Base-by-base conservation (phyloP, 2,329 filamentous ascomycete species). In the Colletotrichum sidae region DNA sequence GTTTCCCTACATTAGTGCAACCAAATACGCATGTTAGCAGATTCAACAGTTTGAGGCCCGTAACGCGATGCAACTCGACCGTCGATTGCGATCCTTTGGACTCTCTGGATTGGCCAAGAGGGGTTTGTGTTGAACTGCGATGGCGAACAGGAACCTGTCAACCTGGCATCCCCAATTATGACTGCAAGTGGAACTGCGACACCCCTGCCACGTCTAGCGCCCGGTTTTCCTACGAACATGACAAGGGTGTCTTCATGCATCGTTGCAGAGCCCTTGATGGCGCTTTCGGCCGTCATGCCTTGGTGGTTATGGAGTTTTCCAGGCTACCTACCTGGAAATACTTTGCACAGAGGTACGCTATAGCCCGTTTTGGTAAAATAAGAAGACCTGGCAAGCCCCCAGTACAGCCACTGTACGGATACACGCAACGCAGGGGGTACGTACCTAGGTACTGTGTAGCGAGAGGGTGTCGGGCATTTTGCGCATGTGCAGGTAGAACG, bases 121-220 rank as follows among this genome's bases (percentile, higher is more conserved):
- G 25, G 25, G 25, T 5, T 25, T 25, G 4, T 25, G 25, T 25
- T 25, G 25, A 25, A 25, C 25, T 25, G 25, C 25, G 25, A 25
- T 25, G 3, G 25, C 25, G 25, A 25, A 25, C 25, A 25, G 25
- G 25, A 5, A 25, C 25, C 25, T 25, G 25, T 25, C 25, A 25
- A 25, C 25, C 25, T 25, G 25, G 25, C 25, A 25, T 25, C 25
- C 25, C 25, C 25, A 25, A 25, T 25, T 5, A 5, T 25, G 25
- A 35, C 35, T 51, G 33, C 9, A 9, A 37, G n/a, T 54, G 57
- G 45, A 61, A 15, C 55, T 38, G 46, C 38, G 58, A 61, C 50
- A 50, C 51, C 45, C 56, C 39, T 52, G 57, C 51, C 51, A 60
- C 34, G n/a, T 38, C 41, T 61, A 53, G 57, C 56, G 50, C 55